Evolutionary conservation across 2,329 filamentous ascomycete species (phyloP), one percentile per base, ranked within the genome.

Genomic region (Calonectria fujianensis): DNA sequence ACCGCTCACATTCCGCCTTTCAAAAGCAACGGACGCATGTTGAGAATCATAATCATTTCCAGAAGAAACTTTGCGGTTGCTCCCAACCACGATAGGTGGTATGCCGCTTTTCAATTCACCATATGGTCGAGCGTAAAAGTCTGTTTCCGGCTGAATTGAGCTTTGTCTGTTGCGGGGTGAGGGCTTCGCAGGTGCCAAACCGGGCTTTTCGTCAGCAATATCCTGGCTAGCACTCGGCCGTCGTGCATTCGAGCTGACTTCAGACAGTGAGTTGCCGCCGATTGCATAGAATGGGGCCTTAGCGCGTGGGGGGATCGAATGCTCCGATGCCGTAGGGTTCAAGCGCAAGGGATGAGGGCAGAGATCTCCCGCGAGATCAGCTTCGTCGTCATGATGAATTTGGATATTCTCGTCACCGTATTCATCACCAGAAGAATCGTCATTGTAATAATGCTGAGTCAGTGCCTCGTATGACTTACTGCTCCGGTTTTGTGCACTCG

Each of bases 1-100:
- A 1, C 94, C 94, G 81, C 93, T 95, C 3, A 95, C 93, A 75
- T 93, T 92, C 59, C 93, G 86, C 61, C 90, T 86, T 24, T 84
- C 86, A 68, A 86, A 86, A 1, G 81, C 80, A 32, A 79, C 75
- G 13, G 84, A 80, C 41, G 81, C 74, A 74, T 76, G 77, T 37
- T 81, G 81, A 2, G 82, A 75, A 71, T 85, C 85, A 71, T 87
- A 90, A 80, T 93, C 91, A 73, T 90, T 91, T 1, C 91, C 91
- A 7, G 89, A 90, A 16, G 90, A 92, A 6, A 92, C 86, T 81
- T 93, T 91, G 61, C 91, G 86, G 32, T 82, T 84, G 29, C 80
- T 82, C 18, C 88, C 89, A 16, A 92, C 81, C 76, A 91, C 86
- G 18, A 91, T 81, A 0, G 91, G 91, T 35, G 90, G 89, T 8